phyloP scores from a whole-genome alignment of 2,329 filamentous ascomycete species.

The Fusarium penzigii region DNA sequence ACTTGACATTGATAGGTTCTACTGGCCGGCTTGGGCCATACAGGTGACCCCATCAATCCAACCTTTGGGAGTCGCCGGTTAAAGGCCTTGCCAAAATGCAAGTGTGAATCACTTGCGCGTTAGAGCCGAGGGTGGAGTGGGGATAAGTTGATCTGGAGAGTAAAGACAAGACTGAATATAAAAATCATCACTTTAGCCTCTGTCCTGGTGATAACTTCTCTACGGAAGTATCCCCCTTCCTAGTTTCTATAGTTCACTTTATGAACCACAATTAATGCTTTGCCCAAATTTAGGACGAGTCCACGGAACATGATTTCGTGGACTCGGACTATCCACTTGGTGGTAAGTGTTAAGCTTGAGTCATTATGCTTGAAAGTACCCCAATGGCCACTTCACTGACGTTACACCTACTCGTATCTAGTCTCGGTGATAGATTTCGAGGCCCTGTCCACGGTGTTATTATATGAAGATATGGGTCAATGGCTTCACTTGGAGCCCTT shows the following conservation, averaged over 20 bases:
- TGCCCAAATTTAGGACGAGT: constrained; percentile 14
- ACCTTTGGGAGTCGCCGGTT: constrained; percentile 11
- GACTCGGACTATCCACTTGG: constrained; percentile 16
- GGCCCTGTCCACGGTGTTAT: constrained; percentile 2
- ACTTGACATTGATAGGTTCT: constrained; percentile 8
- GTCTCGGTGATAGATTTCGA: constrained; percentile 9
- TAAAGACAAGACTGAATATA: neutral
- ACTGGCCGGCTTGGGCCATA: neutral
- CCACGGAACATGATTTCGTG: constrained; percentile 11
- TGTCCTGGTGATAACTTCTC: neutral
- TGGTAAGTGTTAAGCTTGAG: constrained; percentile 15
- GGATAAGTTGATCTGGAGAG: constrained; percentile 1
- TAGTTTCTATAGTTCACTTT: neutral
- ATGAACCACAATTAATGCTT: constrained; percentile 11
- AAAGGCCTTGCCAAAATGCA: constrained; percentile 4
- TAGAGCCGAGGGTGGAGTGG: neutral
- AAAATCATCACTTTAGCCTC: constrained; percentile 9
- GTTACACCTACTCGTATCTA: neutral
- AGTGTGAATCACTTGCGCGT: constrained; percentile 1
- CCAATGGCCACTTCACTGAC: neutral
- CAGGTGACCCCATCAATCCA: neutral
- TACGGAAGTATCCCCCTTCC: constrained; percentile 1
- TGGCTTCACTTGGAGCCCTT: neutral
- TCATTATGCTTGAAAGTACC: constrained; percentile 7
- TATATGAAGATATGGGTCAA: constrained; percentile 5